Evolutionary conservation across 2,329 filamentous ascomycete species (phyloP), one percentile per base, ranked within the genome.

Genomic region (Penicillium sp.): DNA sequence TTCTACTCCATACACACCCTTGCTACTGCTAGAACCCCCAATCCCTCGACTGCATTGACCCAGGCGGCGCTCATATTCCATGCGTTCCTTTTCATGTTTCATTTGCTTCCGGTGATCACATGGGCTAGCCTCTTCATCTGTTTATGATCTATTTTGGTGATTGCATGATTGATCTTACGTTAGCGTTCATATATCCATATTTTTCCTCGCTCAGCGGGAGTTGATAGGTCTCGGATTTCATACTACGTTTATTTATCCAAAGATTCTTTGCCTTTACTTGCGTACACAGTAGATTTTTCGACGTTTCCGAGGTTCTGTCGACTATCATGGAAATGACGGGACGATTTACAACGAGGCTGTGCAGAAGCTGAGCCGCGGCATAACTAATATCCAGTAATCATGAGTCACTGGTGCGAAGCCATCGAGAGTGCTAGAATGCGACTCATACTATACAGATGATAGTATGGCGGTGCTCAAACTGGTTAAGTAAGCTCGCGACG

Each of bases 101-200:
- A 43, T 48, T 47, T 43, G 3, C 18, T 48, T 23, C 26, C 28
- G 23, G 23, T 20, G 33, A 47, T 12, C 30, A 40, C 23, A 42
- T 35, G 46, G 28, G n/a, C 52, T 18, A 55, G 11, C 52, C 16
- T 33, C 33, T 48, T 48, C 33, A 35, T 35, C 40, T 47, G 24
- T 47, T 47, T 42, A 55, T 48, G 52, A 55, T 24, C 30, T 47
- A 35, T 40, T 48, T 42, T 47, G 52, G 52, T 55, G 45, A 55
- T 48, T 55, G 52, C 52, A 55, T 55, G 43, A 33, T 42, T 55
- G 45, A 48, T 48, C 46, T 47, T 33, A 55, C 38, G 35, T 48
- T 55, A 55, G 52, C 52, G 52, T 55, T 55, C 33, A 20, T 54
- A 48, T 55, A 48, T 48, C 24, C 52, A 55, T 55, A 24, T 45